Evolutionary conservation across 805 yeast species (phyloP).

Genomic region (Hermanozyma aechmeae): DNA sequence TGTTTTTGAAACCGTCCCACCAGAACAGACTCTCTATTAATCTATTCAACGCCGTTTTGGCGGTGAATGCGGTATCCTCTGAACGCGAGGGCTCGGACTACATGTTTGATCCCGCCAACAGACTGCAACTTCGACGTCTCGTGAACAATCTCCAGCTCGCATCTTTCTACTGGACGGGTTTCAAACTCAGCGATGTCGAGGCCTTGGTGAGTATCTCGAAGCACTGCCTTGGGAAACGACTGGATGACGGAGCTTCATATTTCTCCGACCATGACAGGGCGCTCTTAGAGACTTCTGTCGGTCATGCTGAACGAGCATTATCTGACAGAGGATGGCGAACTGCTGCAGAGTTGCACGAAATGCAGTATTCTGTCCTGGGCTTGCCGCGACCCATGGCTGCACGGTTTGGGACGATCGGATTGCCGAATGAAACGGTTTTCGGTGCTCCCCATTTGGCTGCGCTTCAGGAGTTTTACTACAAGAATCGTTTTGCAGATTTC

Average conservation of each 20-base stretch:
- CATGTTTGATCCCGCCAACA: conserved; percentile 58
- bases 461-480: conserved; percentile 44
- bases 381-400: conserved; percentile 33
- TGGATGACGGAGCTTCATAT: conserved; percentile 11
- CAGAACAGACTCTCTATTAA: conserved; percentile 56
- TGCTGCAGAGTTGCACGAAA: conserved; percentile 52
- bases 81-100: conserved; percentile 59
- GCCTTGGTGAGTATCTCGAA: conserved; percentile 41
- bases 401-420: conserved; percentile 34
- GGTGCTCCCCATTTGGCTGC: conserved; percentile 53
- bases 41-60: conserved; percentile 56
- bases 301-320: conserved; percentile 40
- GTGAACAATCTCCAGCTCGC: conserved; percentile 56
- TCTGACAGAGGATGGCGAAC: conserved; percentile 49
- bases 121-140: conserved; percentile 43
- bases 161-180: conserved; percentile 72
- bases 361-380: conserved; percentile 44
- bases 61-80: conserved; percentile 66
- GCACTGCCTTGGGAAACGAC: conserved; percentile 30
- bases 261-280: conserved; percentile 26
- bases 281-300: conserved; percentile 35
- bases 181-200: conserved; percentile 48
- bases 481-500: conserved; percentile 36
- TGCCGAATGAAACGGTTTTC: conserved; percentile 23
- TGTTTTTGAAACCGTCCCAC: conserved; percentile 51